Evolutionary conservation across 2,329 filamentous ascomycete genomes (phyloP), one percentile per base, ranked within the genome.

Genomic region (Ilyonectria robusta): DNA sequence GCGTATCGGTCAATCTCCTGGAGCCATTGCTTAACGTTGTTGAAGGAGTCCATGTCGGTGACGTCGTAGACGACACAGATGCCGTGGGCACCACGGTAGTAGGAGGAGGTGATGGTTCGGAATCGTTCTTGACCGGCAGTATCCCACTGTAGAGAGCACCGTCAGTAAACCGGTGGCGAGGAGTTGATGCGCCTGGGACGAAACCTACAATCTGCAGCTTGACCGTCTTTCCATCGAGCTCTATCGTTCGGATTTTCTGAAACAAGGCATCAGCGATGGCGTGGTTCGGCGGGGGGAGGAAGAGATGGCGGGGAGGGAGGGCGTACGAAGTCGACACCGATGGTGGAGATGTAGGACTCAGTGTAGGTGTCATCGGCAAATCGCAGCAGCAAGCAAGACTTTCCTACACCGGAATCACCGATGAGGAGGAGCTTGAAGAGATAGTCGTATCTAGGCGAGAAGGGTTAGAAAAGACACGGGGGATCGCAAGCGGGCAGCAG

Each of bases 361-460:
- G 96, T 99, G 88, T 98, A 99, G 83, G 96, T 98, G 81, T 98
- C 95, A 82, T 98, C 96, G 81, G 96, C 96, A 81, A 99, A 99
- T 87, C 96, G 94, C 81, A 99, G 89, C 76, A 99, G 89, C 86
- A 99, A 84, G 86, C 96, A 99, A 81, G 96, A 99, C 92, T 99
- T 99, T 92, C 96, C 96, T 80, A 99, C 96, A 91, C 96, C 96
- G 83, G 96, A 99, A 84, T 99, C 96, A 85, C 96, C 96, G 91
- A 99, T 99, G 88, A 99, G 95, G 85, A 99, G 94, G 75, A 99
- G 94, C 92, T 99, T 99, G 92, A 99, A 99, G 81, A 99, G 94
- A 85, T 99, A 99, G 84, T 99, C 96, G 93, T 99, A 99, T 96
- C 96, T 98, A 81, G 59, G 61, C 61, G 47, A 58, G 66, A 63